Base-by-base conservation (phyloP, 2,329 filamentous ascomycete species). In the Venturia asperata region DNA sequence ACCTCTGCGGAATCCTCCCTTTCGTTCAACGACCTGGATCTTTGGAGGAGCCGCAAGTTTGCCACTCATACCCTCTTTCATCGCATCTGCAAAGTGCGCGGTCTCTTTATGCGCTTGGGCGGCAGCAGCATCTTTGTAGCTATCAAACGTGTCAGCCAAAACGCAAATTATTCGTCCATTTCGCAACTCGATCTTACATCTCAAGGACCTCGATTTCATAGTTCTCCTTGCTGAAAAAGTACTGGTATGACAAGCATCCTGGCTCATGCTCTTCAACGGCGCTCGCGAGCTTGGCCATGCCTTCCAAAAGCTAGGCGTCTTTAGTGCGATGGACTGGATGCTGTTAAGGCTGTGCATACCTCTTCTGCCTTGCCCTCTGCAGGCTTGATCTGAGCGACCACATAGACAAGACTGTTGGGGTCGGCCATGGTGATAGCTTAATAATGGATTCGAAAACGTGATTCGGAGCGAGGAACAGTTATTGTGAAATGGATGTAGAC, bases 41-140 rank as follows among this genome's bases (percentile, higher is more conserved):
- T 62, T 65, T 43, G 64, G 42, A 19, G 60, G 61, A 27, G 30
- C 60, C 7, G 58, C 43, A 47, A 66, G 42, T 19, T 49, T 42
- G 60, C 43, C 61, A 19, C 17, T 21, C 45, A 47, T 45, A 17
- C 56, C 37, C 21, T 17, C 39, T 10, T 42, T 37, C 39, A 30
- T 63, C 2, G 61, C 43, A 10, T 52, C 34, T 42, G 24, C 49
- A 21, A 63, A 56, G 27, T 63, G 47, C 19, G 39, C 10, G 45
- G 5, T 34, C 17, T 66, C 64, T 24, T 56, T 61, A 37, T 66
- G 64, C 6, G 58, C 64, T 45, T 66, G 61, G 19, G 41, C 41
- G 9, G 64, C 64, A 34, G 58, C 64, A 19, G 30, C 30, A n/a
- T 66, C 64, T 56, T 66, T 66, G 61, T 63, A 66, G 27, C 64